Conservation (phyloP, 2,329 filamentous ascomycete species). For the Anisogramma anomala region DNA sequence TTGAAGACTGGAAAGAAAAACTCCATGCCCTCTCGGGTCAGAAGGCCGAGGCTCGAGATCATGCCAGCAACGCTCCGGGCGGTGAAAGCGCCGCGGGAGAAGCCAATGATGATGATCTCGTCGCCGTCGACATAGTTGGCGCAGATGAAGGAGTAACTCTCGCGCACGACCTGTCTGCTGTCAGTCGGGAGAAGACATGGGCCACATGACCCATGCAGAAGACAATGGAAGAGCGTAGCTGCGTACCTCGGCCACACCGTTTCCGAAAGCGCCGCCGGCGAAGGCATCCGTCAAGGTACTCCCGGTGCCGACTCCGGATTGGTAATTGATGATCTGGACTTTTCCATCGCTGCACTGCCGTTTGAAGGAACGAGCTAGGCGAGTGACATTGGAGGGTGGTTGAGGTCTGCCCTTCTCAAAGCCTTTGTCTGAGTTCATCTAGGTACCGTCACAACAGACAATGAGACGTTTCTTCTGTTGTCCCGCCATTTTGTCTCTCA, state of each 20-base stretch:
- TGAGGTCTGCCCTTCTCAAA: constrained; percentile 35
- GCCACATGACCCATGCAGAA: no score
- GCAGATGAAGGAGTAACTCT: constrained; percentile 51
- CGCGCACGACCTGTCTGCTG: constrained; percentile 37
- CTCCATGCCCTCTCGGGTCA: constrained; percentile 41
- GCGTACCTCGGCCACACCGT: constrained; percentile 41
- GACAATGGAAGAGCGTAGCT: no score
- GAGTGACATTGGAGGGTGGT: constrained; percentile 48
- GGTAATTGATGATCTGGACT: constrained; percentile 49
- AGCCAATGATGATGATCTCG: constrained; percentile 45
- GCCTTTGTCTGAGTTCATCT: constrained; percentile 41
- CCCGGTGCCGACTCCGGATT: constrained; percentile 47
- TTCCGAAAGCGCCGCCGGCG: constrained; percentile 43
- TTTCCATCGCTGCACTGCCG: constrained; percentile 37
- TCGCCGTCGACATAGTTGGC: constrained; percentile 49
- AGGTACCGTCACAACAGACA: constrained; percentile 42
- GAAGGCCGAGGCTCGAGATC: constrained; percentile 37
- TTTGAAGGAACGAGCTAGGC: constrained; percentile 46
- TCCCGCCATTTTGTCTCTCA: not conserved
- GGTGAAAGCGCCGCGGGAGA: constrained; percentile 48
- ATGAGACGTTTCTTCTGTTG: constrained; percentile 34
- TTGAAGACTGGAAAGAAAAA: constrained; percentile 45
- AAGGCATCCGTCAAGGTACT: constrained; percentile 37
- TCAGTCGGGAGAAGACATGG: not conserved
- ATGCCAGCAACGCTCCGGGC: constrained; percentile 44